Evolutionary conservation across 495 filamentous ascomycete genomes (phyloP).

Genomic region (Filosporella fistucella): DNA sequence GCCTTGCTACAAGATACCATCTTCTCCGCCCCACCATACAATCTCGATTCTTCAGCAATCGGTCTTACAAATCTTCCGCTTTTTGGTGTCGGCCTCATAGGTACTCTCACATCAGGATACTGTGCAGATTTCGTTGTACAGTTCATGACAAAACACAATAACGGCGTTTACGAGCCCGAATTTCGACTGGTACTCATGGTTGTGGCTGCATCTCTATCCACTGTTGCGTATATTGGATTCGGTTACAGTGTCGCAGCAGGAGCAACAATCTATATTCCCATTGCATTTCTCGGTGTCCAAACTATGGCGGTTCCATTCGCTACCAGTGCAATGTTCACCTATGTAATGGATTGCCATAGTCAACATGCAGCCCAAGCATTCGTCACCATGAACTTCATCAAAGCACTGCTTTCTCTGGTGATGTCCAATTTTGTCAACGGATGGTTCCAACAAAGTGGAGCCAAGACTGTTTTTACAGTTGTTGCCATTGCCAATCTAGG

Average conservation of each 20-base stretch:
- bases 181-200: slow-evolving; percentile 47
- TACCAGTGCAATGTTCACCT: slow-evolving; percentile 45
- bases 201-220: slow-evolving; percentile 35
- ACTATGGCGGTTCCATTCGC: slow-evolving; percentile 49
- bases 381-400: slow-evolving; percentile 49
- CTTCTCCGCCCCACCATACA: slow-evolving; percentile 46
- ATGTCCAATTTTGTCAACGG: slow-evolving; percentile 48
- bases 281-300: slow-evolving; percentile 46
- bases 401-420: slow-evolving; percentile 42
- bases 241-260: slow-evolving; percentile 27
- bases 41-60: slow-evolving; percentile 40
- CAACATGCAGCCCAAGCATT: slow-evolving; percentile 36
- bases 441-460: slow-evolving; percentile 39
- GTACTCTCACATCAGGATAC: slow-evolving; percentile 40
- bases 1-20: slow-evolving; percentile 44
- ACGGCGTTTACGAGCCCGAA: slow-evolving; percentile 49
- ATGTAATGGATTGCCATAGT: slow-evolving; percentile 48
- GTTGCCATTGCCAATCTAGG: slow-evolving; percentile 36
- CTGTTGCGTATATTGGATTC: slow-evolving; percentile 39
- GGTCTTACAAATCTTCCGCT: slow-evolving; percentile 45
- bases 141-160: slow-evolving; percentile 40
- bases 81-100: slow-evolving; percentile 42
- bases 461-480: slow-evolving; percentile 40
- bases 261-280: slow-evolving; percentile 45
- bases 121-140: slow-evolving; percentile 42